Base-by-base conservation (phyloP, 441 rosid genomes). In the Pelargonium fulgidum region DNA sequence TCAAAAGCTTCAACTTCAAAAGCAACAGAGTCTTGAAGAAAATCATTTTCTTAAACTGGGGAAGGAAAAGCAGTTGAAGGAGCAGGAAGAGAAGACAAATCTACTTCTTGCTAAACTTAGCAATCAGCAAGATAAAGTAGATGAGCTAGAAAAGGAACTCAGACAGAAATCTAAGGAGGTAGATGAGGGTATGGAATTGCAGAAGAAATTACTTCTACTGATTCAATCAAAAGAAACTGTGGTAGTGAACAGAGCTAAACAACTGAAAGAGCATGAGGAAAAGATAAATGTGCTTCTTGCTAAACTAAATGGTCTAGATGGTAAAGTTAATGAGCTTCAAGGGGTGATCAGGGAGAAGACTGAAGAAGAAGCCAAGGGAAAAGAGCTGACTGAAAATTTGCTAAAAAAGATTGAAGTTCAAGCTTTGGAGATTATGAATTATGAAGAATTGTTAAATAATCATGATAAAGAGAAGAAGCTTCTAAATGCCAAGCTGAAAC, bases 1-100 rank as follows among this genome's bases (percentile, higher is more conserved):
- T 39, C 81, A 86, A 54, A 85, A 82, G 67, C 84, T 90, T 74
- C 64, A 77, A 73, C 68, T 74, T 7, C 88, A 88, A 70, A 88
- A 81, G 76, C 78, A 84, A 36, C 80, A 70, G 65, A 68, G 56
- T 17, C 19, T 71, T 64, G 78, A 80, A 67, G 86, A 84, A 78
- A 86, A 79, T 68, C 65, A 64, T 64, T 70, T 70, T 42, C 78
- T 87, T 68, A 75, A 71, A 66, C 62, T 77, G 64, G 86, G 85
- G 41, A 84, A 77, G 78, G 86, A 69, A 17, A 81, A 77, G 65
- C 71, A 66, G 48, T 16, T 56, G 29, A 54, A 42, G 70, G 82
- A 80, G 48, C 73, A 73, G 33, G 80, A 74, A 45, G 85, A 72
- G 64, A 64, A 72, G 70, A 63, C 41, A 24, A 67, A 64, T 13